Evolutionary conservation across 1,284 basidiomycete genomes (phyloP), one percentile per base, ranked within the genome.

Genomic region (Grifola frondosa): DNA sequence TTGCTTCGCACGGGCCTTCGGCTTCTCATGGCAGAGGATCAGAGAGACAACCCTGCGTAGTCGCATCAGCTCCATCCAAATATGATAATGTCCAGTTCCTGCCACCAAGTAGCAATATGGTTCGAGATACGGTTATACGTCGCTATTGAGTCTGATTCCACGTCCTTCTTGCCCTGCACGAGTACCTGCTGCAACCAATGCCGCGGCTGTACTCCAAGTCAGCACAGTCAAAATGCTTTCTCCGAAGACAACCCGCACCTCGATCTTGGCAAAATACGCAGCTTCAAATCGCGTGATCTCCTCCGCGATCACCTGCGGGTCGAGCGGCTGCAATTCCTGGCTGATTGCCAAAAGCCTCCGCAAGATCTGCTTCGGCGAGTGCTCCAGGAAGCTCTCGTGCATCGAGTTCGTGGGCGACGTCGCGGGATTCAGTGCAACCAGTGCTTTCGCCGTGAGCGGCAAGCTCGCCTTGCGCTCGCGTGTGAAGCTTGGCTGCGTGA

Each of bases 131-230:
- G 68, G 49, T 84, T 86, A 59, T 87, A 88, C 17, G 74, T 70
- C 12, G 77, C 74, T 44, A 91, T 87, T 6, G 82, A 71, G 55
- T 88, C 81, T 9, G 63, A 70, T 47, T 77, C 74, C 4, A 72
- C 69, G 50, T 82, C 76, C 58, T 84, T 86, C 58, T 78, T 80
- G 33, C 80, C 80, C 17, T 78, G 75, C 24, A 77, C 73, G 48
- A 90, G 77, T 9, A 84, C 84, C 59, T 82, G 85, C 44, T 80
- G 74, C 19, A 91, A 70, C 88, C 88, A 91, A 59, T 91, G 79
- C 40, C 88, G 78, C 28, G 88, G 86, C 88, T 91, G 49, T 10
- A 39, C 33, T 40, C 34, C 35, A 28, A 16, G 15, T 6, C 19
- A 30, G 11, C n/a, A 46, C 22, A 50, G 31, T 32, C n/a, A n/a